Base-by-base conservation (phyloP, 345 rosid species). In the Adansonia digitata region DNA sequence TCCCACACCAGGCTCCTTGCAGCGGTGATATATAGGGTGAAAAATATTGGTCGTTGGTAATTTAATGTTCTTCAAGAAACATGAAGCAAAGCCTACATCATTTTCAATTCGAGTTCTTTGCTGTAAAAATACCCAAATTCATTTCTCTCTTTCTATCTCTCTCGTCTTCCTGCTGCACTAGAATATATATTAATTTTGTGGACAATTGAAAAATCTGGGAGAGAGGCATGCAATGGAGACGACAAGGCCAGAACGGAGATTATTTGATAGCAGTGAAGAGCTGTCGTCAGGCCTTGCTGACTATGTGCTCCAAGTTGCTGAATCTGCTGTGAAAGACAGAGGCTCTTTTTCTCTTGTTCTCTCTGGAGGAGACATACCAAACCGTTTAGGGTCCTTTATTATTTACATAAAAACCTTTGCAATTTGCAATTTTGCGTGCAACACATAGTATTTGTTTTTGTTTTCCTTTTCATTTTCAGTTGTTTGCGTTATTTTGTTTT, bases 281-380 rank as follows among this genome's bases (percentile, higher is more conserved):
- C 74, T 70, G 27, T 51, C 62, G 39, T 51, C 60, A 20, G 26
- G 43, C 1, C 43, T 70, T 13, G 74, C 62, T 18, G 60, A 70
- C 13, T 51, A 51, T 35, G 60, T 52, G 18, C 45, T 60, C 40
- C 45, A 56, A 46, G 60, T 73, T 24, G 75, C 75, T 8, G 66
- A 73, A 1, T 40, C 55, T 14, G 39, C 55, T 1, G 55, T 60
- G 37, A 68, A 74, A 46, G 83, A 84, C 26, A 79, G 78, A 56
- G 83, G 85, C 22, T 79, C 80, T 39, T 84, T 84, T 34, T 79
- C 87, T 13, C 71, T 84, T 72, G 85, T 80, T 53, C 76, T 84
- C 5, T 84, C 87, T 5, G 85, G 85, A 1, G 87, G 87, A 66
- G 71, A 42, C 51, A 66, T 66, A 10, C 71, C 71, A 5, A 42